Conservation (phyloP, 306 rosid genomes). For the Macrotyloma uniflorum region DNA sequence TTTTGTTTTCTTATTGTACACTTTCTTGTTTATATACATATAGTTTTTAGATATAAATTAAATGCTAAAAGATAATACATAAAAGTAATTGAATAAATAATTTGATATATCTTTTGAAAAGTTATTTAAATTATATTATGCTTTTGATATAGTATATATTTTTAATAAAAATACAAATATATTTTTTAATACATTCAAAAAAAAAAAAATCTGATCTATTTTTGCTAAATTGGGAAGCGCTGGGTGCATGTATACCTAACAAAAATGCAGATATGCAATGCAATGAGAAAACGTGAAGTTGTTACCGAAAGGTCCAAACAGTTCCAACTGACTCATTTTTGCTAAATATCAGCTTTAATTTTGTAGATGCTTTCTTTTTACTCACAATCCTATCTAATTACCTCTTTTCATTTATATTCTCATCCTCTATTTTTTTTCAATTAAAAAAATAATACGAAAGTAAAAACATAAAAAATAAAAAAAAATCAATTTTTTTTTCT, state of each 20-base stretch:
- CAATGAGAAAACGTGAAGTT: neutral
- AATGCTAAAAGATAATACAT: too few species aligned
- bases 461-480: too few species aligned
- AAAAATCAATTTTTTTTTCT: too few species aligned
- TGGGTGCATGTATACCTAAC: neutral
- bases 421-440: neutral
- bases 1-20: too few species aligned
- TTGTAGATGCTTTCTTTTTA: neutral
- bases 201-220: neutral
- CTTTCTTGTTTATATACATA: too few species aligned
- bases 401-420: neutral
- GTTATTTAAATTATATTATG: too few species aligned
- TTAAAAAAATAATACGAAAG: neutral
- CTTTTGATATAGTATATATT: too few species aligned
- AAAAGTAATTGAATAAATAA: too few species aligned
- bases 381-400: neutral
- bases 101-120: too few species aligned
- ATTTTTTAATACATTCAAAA: neutral
- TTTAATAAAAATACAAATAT: too few species aligned
- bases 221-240: too few species aligned
- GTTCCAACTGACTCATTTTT: neutral
- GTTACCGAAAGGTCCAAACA: neutral
- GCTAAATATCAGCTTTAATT: neutral
- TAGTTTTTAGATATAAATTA: too few species aligned
- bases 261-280: neutral